Percentiles rank a stretch among this genome's conserved stretches.
Evolutionary conservation across 176 grass and related monocot genomes (phyloP).

Genomic region (Poa annua): DNA sequence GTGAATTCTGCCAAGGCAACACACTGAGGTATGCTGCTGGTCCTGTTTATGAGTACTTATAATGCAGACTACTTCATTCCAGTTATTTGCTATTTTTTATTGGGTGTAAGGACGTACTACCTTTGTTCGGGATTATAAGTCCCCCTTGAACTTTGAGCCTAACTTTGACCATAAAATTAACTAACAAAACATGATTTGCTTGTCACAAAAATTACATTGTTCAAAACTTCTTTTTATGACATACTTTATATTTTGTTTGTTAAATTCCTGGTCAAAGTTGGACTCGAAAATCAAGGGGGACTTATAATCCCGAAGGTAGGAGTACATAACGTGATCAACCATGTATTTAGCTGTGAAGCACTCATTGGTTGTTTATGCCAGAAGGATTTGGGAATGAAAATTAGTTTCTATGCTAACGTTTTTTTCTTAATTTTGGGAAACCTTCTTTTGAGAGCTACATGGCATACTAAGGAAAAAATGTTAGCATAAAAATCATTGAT

Average conservation of each 20-base stretch:
- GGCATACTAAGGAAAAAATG: neutral
- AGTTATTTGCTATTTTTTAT: slow-evolving; percentile 16
- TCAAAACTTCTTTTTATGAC: too few species aligned
- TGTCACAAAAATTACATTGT: too few species aligned
- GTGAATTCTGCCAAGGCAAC: slow-evolving; percentile 56
- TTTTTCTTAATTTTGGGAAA: neutral
- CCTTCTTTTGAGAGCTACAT: neutral
- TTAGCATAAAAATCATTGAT: neutral
- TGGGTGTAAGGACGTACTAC: neutral
- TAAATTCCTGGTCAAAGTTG: too few species aligned
- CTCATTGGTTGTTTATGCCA: slow-evolving; percentile 26
- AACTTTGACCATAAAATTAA: too few species aligned
- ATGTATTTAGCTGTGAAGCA: slow-evolving; percentile 9
- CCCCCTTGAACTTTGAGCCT: too few species aligned
- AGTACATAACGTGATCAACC: neutral
- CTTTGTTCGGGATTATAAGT: too few species aligned
- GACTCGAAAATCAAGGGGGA: too few species aligned
- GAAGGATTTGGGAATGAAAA: neutral
- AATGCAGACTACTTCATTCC: neutral
- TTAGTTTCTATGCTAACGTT: neutral
- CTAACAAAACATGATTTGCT: too few species aligned
- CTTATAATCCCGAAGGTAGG: neutral
- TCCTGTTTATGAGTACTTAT: slow-evolving; percentile 27
- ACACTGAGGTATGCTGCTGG: slow-evolving; percentile 71
- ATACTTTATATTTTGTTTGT: too few species aligned